Percentiles rank a stretch among this genome's conserved stretches.
phyloP scores from a whole-genome alignment of 2,329 filamentous ascomycete species.

The Xylaria sp. region DNA sequence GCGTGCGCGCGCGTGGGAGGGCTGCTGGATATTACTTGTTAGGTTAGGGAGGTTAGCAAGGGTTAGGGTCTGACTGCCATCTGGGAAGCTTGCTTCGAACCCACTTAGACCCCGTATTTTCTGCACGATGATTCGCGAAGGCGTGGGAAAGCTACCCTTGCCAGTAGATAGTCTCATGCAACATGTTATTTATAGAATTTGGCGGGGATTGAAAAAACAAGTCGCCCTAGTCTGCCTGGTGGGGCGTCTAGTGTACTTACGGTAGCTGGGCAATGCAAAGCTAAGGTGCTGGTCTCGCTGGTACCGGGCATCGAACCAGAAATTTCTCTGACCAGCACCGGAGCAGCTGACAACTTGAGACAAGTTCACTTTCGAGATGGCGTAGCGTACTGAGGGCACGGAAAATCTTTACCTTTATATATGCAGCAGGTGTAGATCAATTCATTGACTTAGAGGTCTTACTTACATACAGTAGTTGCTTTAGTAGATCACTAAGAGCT shows the following conservation, averaged over 20 bases:
- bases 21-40: constrained; percentile 10
- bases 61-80: constrained; percentile 18
- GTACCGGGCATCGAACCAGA: constrained; percentile 1
- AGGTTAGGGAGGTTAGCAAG: no score
- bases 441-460: not conserved
- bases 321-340: not conserved
- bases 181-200: constrained; percentile 36
- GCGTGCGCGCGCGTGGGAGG: not conserved
- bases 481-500: not conserved
- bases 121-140: constrained; percentile 24
- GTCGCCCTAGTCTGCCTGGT: not conserved
- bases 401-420: constrained; percentile 1
- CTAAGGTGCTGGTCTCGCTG: not conserved
- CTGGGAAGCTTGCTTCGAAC: constrained; percentile 13
- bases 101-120: constrained; percentile 5
- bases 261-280: not conserved
- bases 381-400: constrained; percentile 9
- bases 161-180: constrained; percentile 35
- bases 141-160: constrained; percentile 16
- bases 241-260: not conserved
- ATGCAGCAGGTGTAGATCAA: not conserved
- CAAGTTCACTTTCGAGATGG: not conserved
- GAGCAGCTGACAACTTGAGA: constrained; percentile 3
- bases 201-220: constrained; percentile 23
- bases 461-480: no score